phyloP scores from a whole-genome alignment of 129 eudicot genomes.

The Lactuca sativa region DNA sequence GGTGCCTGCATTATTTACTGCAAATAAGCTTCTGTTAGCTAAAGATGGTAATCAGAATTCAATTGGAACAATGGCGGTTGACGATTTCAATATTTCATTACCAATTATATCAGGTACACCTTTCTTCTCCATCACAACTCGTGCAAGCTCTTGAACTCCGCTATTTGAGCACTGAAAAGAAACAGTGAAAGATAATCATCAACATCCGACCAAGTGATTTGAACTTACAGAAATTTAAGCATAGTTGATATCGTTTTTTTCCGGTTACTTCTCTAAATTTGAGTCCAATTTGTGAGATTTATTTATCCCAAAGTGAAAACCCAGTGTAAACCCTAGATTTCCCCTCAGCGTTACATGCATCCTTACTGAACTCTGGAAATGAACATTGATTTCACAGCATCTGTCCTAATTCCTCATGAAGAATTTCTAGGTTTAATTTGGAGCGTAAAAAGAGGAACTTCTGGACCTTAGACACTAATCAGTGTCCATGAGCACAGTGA shows the following conservation, averaged over 20 bases:
- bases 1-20: conserved; percentile 96
- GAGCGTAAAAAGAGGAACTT: background rate
- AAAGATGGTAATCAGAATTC: conserved; percentile 1
- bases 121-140: conserved; percentile 77
- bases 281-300: background rate
- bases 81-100: conserved; percentile 16
- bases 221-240: background rate
- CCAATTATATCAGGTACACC: conserved; percentile 90
- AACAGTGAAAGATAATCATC: conserved; percentile 11
- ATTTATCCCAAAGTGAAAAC: background rate
- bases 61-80: background rate
- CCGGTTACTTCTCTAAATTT: background rate
- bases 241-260: background rate
- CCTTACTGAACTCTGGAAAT: conserved; percentile 4
- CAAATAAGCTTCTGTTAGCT: conserved; percentile 1
- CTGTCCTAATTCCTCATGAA: background rate
- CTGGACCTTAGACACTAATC: background rate
- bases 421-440: background rate
- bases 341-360: background rate
- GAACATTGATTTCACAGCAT: background rate
- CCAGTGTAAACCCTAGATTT: background rate
- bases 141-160: conserved; percentile 81
- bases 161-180: conserved; percentile 56
- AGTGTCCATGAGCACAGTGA: no score
- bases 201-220: conserved; percentile 1